phyloP scores from a whole-genome alignment of 148 eudicot genomes.

The Fallopia convolvulus region DNA sequence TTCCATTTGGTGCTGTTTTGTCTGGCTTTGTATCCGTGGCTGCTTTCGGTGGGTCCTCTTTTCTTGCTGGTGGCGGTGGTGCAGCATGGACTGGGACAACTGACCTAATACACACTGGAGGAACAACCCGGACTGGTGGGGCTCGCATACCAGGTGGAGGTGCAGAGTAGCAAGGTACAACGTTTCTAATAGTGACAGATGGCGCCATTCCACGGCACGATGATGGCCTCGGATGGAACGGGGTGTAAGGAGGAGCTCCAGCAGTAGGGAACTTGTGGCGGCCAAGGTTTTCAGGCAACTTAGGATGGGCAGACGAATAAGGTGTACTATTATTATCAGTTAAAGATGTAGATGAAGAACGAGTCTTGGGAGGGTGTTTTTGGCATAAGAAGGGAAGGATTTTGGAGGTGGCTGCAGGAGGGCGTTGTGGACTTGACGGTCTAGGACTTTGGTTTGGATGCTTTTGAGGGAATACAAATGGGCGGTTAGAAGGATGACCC shows the following conservation, averaged over 20 bases:
- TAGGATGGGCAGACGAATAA: slow-evolving; percentile 16
- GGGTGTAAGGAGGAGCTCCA: slow-evolving; percentile 52
- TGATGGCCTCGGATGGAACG: slow-evolving; percentile 26
- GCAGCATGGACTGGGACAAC: slow-evolving; percentile 42
- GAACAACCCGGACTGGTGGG: slow-evolving; percentile 25
- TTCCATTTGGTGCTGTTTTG: not conserved
- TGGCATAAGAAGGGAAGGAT: slow-evolving; percentile 53
- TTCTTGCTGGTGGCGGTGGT: slow-evolving; percentile 20
- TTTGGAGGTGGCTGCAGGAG: slow-evolving; percentile 41
- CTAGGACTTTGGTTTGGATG: slow-evolving; percentile 33
- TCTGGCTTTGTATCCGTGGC: too few relatives aligned
- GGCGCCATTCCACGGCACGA: slow-evolving; percentile 50
- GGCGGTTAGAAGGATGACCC: slow-evolving; percentile 28
- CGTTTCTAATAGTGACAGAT: slow-evolving; percentile 50
- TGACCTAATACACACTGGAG: slow-evolving; percentile 47
- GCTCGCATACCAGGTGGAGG: slow-evolving; percentile 18
- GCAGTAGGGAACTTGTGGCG: slow-evolving; percentile 35
- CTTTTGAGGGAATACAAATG: slow-evolving; percentile 30
- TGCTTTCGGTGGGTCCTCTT: not conserved
- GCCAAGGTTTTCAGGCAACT: not conserved
- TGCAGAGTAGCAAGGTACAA: slow-evolving; percentile 53
- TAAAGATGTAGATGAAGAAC: not conserved
- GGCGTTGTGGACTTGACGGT: slow-evolving; percentile 31
- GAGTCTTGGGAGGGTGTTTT: not conserved
- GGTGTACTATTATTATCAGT: slow-evolving; percentile 15